Evolutionary conservation across 2,329 filamentous ascomycete species (phyloP).

Genomic region (Fusarium sp.): DNA sequence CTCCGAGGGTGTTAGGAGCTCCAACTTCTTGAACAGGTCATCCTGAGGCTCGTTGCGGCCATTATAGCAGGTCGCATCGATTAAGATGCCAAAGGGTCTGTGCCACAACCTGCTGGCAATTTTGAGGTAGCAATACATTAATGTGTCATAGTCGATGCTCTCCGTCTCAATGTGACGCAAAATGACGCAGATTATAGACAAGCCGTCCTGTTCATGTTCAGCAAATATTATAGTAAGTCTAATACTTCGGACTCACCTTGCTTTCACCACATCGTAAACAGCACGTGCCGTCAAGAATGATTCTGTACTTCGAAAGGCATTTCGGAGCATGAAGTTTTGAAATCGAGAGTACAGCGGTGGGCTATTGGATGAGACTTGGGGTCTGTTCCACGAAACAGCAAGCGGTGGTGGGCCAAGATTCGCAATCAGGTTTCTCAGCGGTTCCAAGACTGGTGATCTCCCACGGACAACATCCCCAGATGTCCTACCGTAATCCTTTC

Average conservation of each 20-base stretch:
- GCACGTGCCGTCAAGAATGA: conserved; percentile 71
- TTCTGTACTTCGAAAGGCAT: conserved; percentile 72
- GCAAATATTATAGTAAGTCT: not conserved
- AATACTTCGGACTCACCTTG: conserved; percentile 57
- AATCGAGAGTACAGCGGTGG: conserved; percentile 74
- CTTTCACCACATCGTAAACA: conserved; percentile 76
- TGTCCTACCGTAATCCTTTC: conserved; percentile 64
- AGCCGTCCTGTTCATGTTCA: conserved; percentile 63
- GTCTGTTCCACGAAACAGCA: conserved; percentile 75
- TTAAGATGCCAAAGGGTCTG: conserved; percentile 72
- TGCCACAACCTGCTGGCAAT: conserved; percentile 77
- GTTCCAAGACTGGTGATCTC: conserved; percentile 67
- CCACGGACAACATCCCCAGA: conserved; percentile 63
- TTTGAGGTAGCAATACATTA: conserved; percentile 76
- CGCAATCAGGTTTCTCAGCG: conserved; percentile 69
- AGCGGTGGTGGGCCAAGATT: conserved; percentile 74
- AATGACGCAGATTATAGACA: conserved; percentile 76
- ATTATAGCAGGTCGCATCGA: conserved; percentile 76
- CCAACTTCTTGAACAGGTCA: conserved; percentile 70
- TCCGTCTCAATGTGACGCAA: conserved; percentile 74
- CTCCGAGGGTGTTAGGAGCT: conserved; percentile 70
- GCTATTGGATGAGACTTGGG: conserved; percentile 70
- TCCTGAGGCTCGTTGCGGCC: conserved; percentile 74
- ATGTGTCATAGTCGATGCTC: conserved; percentile 71
- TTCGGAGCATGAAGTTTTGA: conserved; percentile 77